Percentiles rank a stretch among this genome's conserved stretches.
These are phyloP conservation scores for Aureobasidium pullulans DNA, from an alignment of 2,329 filamentous ascomycete genomes.

Conservation along the genomic window DNA sequence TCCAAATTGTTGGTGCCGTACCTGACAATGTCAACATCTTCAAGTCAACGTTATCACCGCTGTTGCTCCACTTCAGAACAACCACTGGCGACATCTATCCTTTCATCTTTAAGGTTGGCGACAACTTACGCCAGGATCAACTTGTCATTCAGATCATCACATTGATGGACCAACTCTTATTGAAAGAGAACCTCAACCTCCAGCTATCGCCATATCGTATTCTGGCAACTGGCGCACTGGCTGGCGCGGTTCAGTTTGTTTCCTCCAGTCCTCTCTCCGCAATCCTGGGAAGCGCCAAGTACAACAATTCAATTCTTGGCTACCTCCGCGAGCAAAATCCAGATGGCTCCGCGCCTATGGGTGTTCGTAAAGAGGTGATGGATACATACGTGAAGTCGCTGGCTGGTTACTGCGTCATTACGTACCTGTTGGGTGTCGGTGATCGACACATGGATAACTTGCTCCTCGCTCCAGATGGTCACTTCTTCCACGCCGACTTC, in stretches of 20 bases:
- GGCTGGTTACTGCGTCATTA: slow-evolving; percentile 97
- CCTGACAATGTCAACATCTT: slow-evolving; percentile 86
- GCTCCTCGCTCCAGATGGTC: slow-evolving; percentile 77
- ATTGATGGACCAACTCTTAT: slow-evolving; percentile 90
- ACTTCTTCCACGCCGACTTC: slow-evolving; percentile 98
- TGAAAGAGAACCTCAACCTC: slow-evolving; percentile 92
- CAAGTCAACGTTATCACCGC: slow-evolving; percentile 87
- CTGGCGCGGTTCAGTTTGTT: slow-evolving; percentile 89
- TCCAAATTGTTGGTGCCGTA: slow-evolving; percentile 70
- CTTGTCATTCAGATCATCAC: slow-evolving; percentile 96
- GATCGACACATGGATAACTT: slow-evolving; percentile 95
- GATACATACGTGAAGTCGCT: slow-evolving; percentile 95
- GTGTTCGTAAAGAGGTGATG: slow-evolving; percentile 84
- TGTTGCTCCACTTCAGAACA: slow-evolving; percentile 86
- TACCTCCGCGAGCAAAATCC: slow-evolving; percentile 88
- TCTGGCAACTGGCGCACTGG: slow-evolving; percentile 80
- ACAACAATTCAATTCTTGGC: slow-evolving; percentile 67
- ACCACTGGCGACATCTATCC: slow-evolving; percentile 70
- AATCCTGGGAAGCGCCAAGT: slow-evolving; percentile 63
- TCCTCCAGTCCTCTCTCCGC: slow-evolving; percentile 70
- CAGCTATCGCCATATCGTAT: slow-evolving; percentile 96
- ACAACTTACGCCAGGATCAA: slow-evolving; percentile 93
- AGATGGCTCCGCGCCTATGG: slow-evolving; percentile 70
- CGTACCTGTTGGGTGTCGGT: slow-evolving; percentile 91
- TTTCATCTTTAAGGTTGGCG: slow-evolving; percentile 94